A percentile compares a stretch with the other conserved stretches of the same genome.
These are phyloP conservation scores for Phylloporus sp. DNA, from an alignment of 768 basidiomycete genomes.

Conservation along the genomic window DNA sequence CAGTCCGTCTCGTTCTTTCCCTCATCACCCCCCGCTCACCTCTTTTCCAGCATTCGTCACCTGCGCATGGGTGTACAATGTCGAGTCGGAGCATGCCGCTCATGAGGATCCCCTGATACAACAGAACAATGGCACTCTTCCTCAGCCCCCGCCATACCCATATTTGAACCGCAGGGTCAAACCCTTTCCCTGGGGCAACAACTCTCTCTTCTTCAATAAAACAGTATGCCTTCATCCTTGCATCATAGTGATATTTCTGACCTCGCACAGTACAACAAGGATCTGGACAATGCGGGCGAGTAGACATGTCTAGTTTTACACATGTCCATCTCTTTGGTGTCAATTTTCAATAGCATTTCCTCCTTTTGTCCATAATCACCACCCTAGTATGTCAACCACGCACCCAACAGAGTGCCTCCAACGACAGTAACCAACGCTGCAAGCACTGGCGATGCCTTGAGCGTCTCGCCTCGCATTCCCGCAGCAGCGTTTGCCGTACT, in stretches of 20 bases:
- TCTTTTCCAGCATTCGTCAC: conserved; percentile 18
- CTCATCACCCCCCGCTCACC: conserved; percentile 9
- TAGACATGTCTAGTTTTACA: conserved; percentile 6
- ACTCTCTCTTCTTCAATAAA: conserved; percentile 79
- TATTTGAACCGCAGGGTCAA: conserved; percentile 73
- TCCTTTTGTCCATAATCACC: not conserved
- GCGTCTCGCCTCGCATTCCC: conserved; percentile 11
- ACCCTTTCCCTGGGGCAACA: conserved; percentile 83
- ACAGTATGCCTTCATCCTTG: conserved; percentile 42
- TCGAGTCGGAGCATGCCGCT: conserved; percentile 60
- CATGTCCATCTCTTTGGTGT: too few relatives aligned
- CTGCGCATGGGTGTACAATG: conserved; percentile 45
- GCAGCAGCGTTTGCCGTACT: conserved; percentile 17
- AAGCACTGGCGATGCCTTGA: conserved; percentile 25
- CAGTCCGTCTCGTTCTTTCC: conserved; percentile 45
- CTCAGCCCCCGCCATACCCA: conserved; percentile 65
- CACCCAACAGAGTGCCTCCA: conserved; percentile 34
- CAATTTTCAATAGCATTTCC: too few relatives aligned
- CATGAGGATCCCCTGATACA: conserved; percentile 67
- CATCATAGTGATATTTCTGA: not conserved
- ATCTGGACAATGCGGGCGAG: conserved; percentile 40
- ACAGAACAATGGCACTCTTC: conserved; percentile 69
- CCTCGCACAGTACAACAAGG: conserved; percentile 54
- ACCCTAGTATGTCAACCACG: conserved; percentile 34
- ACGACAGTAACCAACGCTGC: conserved; percentile 27